These are phyloP conservation scores for Ajuga reptans DNA, from an alignment of 305 asterid species.

Conservation along the genomic window DNA sequence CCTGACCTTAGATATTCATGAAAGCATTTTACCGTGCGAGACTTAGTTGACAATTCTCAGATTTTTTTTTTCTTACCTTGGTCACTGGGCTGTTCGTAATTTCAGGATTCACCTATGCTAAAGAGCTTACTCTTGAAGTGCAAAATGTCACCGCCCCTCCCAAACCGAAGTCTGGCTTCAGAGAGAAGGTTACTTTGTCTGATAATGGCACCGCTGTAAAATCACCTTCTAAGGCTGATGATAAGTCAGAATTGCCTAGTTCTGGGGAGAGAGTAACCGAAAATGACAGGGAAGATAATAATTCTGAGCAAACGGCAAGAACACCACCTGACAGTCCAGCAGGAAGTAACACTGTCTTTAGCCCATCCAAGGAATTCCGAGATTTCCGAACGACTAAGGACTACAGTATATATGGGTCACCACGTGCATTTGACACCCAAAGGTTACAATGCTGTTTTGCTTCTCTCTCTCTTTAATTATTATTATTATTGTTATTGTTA, in stretches of 20 bases:
- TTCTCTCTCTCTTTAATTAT: not conserved
- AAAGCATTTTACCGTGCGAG: not conserved
- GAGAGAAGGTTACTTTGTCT: constrained; percentile 43
- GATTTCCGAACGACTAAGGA: constrained; percentile 42
- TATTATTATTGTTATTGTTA: too few relatives aligned
- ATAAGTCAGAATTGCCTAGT: constrained; percentile 36
- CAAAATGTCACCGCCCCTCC: constrained; percentile 79
- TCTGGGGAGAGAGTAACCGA: constrained; percentile 32
- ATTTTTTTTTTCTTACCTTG: not conserved
- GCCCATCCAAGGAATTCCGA: constrained; percentile 49
- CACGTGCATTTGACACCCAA: constrained; percentile 56
- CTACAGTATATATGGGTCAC: constrained; percentile 50
- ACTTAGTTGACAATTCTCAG: not conserved
- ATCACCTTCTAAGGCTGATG: constrained; percentile 44
- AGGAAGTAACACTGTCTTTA: constrained; percentile 38
- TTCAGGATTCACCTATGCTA: constrained; percentile 64
- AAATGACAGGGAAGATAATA: constrained; percentile 34
- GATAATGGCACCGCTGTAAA: constrained; percentile 30
- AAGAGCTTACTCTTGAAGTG: constrained; percentile 89
- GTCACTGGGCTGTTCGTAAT: constrained; percentile 10
- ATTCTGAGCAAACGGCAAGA: constrained; percentile 36
- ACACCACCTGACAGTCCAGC: constrained; percentile 75
- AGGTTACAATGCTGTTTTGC: constrained; percentile 40
- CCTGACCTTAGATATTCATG: not conserved
- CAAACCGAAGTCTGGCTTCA: constrained; percentile 51